Base-by-base conservation (phyloP, 2,329 filamentous ascomycete genomes). In the Xylariomycetidae sp. region DNA sequence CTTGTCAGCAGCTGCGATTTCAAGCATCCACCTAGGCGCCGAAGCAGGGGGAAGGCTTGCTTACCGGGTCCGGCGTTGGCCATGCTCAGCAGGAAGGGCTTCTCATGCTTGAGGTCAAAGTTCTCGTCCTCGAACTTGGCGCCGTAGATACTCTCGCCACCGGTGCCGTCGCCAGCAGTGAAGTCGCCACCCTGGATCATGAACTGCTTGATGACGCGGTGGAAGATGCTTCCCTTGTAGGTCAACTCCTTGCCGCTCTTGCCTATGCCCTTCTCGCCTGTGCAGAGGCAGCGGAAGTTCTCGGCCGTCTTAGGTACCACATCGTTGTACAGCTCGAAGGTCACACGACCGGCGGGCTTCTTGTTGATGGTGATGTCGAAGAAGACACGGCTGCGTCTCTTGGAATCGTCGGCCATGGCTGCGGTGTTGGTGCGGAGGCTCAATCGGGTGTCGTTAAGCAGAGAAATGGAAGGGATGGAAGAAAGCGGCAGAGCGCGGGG, bases 161-260 rank as follows among this genome's bases (percentile, higher is more conserved):
- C 90, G 17, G 90, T 96, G 46, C 90, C 92, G 58, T 96, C 90
- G 58, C 87, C 87, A 35, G 78, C 81, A 30, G 90, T 98, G 61
- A 98, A 98, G 63, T 96, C 92, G 63, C 92, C 90, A 56, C 92
- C 89, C 68, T 95, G 85, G 55, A 95, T 92, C 90, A 98, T 96
- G 66, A 98, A 98, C 53, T 85, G 77, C 72, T 95, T 95, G 69
- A 98, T 98, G 45, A 98, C 85, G 32, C 90, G 85, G 70, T 98
- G 90, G 72, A 98, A 96, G 50, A 68, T 70, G 40, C 85, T 93
- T 49, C 86, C 84, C 72, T 95, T 95, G 77, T 87, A 98, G 70
- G 86, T 84, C 33, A 98, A 74, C 28, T 82, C 83, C 65, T 89
- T 89, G 58, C 88, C 89, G 19, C 76, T 64, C 58, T 85, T 85